These are phyloP conservation scores for Exophiala mesophila DNA, from an alignment of 2,329 filamentous ascomycete genomes.

Conservation along the genomic window DNA sequence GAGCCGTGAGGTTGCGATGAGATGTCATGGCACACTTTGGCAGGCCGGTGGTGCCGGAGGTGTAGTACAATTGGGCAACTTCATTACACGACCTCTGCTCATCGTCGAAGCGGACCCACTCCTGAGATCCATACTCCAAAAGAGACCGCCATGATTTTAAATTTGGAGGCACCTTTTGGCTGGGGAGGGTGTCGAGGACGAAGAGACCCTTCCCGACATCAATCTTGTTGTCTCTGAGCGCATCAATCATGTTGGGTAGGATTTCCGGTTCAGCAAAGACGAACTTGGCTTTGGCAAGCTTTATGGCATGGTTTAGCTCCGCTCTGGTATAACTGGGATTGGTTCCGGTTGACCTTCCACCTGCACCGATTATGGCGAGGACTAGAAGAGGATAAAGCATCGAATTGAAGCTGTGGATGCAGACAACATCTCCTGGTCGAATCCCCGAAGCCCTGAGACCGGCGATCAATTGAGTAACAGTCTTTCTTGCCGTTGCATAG, in stretches of 20 bases:
- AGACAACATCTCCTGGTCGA: constrained; percentile 48
- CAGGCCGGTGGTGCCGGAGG: constrained; percentile 55
- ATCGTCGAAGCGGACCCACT: constrained; percentile 45
- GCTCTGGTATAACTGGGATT: constrained; percentile 44
- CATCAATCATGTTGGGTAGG: constrained; percentile 36
- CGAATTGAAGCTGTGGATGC: constrained; percentile 53
- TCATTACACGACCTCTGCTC: constrained; percentile 37
- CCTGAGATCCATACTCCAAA: constrained; percentile 38
- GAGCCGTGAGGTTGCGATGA: constrained; percentile 31
- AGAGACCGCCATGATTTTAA: constrained; percentile 44
- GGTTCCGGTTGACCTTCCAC: constrained; percentile 46
- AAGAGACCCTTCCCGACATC: constrained; percentile 32
- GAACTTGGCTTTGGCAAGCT: constrained; percentile 41
- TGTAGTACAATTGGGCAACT: constrained; percentile 47
- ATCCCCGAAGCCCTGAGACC: constrained; percentile 35
- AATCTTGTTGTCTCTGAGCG: constrained; percentile 32
- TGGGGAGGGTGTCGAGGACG: constrained; percentile 40
- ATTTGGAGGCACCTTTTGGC: constrained; percentile 33
- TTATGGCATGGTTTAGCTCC: constrained; percentile 49
- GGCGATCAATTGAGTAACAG: constrained; percentile 48
- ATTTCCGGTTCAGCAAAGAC: constrained; percentile 46
- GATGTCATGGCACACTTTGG: constrained; percentile 47
- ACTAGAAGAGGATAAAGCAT: constrained; percentile 38
- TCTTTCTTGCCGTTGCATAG: constrained; percentile 3
- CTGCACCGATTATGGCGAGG: constrained; percentile 41